phyloP scores from a whole-genome alignment of 805 yeast genomes.

The Pichia rugopelliculosa region DNA sequence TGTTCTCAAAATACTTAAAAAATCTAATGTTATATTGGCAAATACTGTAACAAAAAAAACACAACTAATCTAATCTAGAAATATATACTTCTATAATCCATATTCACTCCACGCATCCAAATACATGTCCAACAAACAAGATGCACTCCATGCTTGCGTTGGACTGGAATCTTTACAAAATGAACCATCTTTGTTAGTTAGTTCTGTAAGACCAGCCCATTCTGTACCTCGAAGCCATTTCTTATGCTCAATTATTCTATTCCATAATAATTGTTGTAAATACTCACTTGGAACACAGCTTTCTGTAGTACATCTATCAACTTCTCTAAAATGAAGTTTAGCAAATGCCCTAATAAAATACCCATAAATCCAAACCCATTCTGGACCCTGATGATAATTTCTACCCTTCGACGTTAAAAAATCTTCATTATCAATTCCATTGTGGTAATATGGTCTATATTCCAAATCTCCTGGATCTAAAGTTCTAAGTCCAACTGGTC shows the following conservation, averaged over 20 bases:
- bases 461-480: constrained; percentile 89
- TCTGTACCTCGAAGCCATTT: constrained; percentile 65
- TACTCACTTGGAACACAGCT: constrained; percentile 37
- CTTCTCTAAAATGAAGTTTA: constrained; percentile 38
- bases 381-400: constrained; percentile 98
- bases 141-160: constrained; percentile 94
- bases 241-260: constrained; percentile 56
- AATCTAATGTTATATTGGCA: too few species aligned
- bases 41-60: too few species aligned
- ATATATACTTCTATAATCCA: background rate
- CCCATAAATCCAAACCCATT: constrained; percentile 94
- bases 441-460: constrained; percentile 83
- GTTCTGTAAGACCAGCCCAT: constrained; percentile 93
- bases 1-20: too few species aligned
- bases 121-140: constrained; percentile 76
- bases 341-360: constrained; percentile 76
- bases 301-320: background rate
- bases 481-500: constrained; percentile 88
- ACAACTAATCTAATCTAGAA: background rate
- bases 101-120: constrained; percentile 45
- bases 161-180: constrained; percentile 84
- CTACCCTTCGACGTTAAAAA: constrained; percentile 93
- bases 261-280: constrained; percentile 51
- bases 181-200: constrained; percentile 83
- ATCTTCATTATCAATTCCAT: constrained; percentile 72